Evolutionary conservation across 1,284 basidiomycete species (phyloP), one percentile per base, ranked within the genome.

Genomic region (Schizophyllum commune): DNA sequence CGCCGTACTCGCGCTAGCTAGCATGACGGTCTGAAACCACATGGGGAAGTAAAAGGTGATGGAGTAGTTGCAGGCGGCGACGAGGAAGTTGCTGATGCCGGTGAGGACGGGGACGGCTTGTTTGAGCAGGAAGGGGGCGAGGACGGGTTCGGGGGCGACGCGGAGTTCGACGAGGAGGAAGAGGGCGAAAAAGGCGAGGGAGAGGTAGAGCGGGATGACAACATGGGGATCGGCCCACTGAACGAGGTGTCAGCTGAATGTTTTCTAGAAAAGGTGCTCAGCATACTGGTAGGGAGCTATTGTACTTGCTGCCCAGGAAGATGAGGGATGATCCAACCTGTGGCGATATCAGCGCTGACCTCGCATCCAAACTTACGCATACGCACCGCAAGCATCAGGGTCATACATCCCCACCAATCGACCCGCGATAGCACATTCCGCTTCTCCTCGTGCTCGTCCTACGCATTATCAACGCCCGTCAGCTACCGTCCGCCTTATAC

Each of bases 21-120:
- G 73, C 65, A 83, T 78, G 9, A 94, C 92, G 0, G 89, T 91
- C 72, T 94, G 91, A 72, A 94, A 95, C 88, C 86, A 94, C 73
- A 89, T 89, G 1, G 92, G 92, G 70, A 84, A 91, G 73, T 91
- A 92, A 73, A 91, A 91, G 71, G 84, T 86, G 65, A 89, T 78
- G 0, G 85, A 75, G 68, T 93, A 90, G 67, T 91, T 92, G 71
- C 86, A 90, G 19, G 82, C 79, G 1, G 87, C 78, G 19, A 92
- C 88, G 32, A 91, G 79, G 68, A 92, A 89, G 69, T 93, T 93
- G 68, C 84, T 88, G 58, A 78, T 73, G 7, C 87, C 86, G 32
- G 92, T 84, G 1, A 91, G 79, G 9, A 90, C 80, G 0, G 89
- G 90, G 1, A 92, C 84, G 55, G 79, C 84, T 68, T 87, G 78